Base-by-base conservation (phyloP, 2,329 filamentous ascomycete species). In the Acarospora socialis region DNA sequence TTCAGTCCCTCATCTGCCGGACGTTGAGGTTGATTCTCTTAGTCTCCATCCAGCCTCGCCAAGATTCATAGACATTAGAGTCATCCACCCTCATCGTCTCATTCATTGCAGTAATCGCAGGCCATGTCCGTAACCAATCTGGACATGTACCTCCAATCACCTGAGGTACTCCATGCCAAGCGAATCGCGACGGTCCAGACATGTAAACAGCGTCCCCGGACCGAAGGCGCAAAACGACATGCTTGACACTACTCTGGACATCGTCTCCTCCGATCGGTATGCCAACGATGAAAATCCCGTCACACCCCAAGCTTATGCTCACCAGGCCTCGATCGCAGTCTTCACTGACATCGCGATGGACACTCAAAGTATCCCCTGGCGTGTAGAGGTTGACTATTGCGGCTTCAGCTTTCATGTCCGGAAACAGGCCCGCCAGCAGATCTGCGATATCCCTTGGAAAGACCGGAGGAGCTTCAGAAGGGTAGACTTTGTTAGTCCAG, bases 141-240 rank as follows among this genome's bases (percentile, higher is more conserved):
- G 87, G 87, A 54, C 86, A 95, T 0, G 82, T 92, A 1, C 61
- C 70, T 28, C 73, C 68, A 21, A 94, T 49, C 8, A 95, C 77
- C 52, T 86, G 90, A 4, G 90, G 86, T 8, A 95, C 84, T 8
- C 81, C 86, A 57, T 95, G 90, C 87, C 87, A 95, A 2, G 87
- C 86, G 55, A 83, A 92, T 25, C 90, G 67, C 3, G 81, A 78
- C 36, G 73, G 65, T 13, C 78, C 70, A 30, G 72, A 76, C 87
- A 98, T 95, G 49, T 92, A 84, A 1, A 95, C 73, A 1, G 76
- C 83, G 58, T 94, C 87, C 0, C 90, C 87, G 1, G 83, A 92
- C 15, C 76, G 67, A 21, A 95, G 61, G 14, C 78, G 66, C 21
- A 92, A 49, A 2, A 76, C 56, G 4, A 79, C 48, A 38, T 68